Evolutionary conservation across 345 rosid species (phyloP).

Genomic region (Gossypium raimondii): DNA sequence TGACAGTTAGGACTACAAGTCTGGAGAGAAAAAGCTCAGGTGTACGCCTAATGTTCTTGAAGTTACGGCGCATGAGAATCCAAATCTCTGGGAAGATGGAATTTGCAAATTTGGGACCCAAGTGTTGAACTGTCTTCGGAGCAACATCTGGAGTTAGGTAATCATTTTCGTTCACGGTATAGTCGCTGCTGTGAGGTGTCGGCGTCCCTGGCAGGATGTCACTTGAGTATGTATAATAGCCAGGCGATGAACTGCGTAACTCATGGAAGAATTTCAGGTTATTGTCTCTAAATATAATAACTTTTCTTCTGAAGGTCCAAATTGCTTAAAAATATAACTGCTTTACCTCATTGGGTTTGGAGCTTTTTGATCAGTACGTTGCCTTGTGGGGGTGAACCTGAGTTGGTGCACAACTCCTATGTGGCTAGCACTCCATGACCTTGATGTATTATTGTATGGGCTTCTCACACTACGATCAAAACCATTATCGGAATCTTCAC

Average conservation of each 20-base stretch:
- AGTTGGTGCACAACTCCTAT: constrained; percentile 42
- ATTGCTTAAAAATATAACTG: constrained; percentile 16
- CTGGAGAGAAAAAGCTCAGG: constrained; percentile 72
- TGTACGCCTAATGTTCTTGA: constrained; percentile 57
- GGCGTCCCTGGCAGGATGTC: constrained; percentile 48
- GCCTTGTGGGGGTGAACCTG: constrained; percentile 42
- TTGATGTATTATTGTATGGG: constrained; percentile 33
- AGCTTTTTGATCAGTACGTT: constrained; percentile 23
- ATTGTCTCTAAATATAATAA: not conserved
- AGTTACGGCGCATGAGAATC: constrained; percentile 65
- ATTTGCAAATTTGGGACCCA: constrained; percentile 47
- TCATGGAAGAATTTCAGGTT: not conserved
- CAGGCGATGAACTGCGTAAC: constrained; percentile 42
- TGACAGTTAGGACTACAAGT: constrained; percentile 50
- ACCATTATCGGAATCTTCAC: constrained; percentile 15
- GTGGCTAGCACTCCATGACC: constrained; percentile 46
- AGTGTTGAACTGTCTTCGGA: constrained; percentile 4
- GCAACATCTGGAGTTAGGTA: constrained; percentile 37
- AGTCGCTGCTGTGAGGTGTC: constrained; percentile 69
- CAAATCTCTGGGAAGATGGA: constrained; percentile 49
- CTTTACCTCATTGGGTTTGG: constrained; percentile 45
- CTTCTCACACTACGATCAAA: constrained; percentile 54
- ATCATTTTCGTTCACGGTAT: constrained; percentile 63
- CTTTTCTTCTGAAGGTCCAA: not conserved
- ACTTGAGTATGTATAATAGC: constrained; percentile 38